Evolutionary conservation across 2,329 filamentous ascomycete species (phyloP).

Genomic region (Elsinoe australis): DNA sequence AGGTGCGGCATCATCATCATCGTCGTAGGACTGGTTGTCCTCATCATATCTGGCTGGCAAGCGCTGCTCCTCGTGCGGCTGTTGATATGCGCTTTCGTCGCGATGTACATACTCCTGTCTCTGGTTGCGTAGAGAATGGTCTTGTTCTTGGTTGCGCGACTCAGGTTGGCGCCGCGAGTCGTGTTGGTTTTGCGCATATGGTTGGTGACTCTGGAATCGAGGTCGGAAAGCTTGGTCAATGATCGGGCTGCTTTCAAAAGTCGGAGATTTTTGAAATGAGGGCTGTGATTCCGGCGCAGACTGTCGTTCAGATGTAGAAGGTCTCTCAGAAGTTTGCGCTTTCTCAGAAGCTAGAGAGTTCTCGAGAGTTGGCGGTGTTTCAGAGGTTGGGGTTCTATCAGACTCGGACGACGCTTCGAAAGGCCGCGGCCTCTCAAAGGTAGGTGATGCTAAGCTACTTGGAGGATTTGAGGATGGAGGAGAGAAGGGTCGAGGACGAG

Average conservation of each 20-base stretch:
- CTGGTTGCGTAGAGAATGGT: neutral
- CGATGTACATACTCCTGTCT: neutral
- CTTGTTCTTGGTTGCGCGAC: neutral
- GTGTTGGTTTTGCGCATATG: neutral
- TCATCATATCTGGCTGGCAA: slow-evolving; percentile 1
- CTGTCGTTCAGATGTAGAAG: no score
- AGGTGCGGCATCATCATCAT: slow-evolving; percentile 12
- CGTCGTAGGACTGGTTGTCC: slow-evolving; percentile 8
- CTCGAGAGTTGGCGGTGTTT: neutral
- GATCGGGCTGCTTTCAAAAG: slow-evolving; percentile 9
- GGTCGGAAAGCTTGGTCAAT: slow-evolving; percentile 14
- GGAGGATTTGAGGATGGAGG: slow-evolving; percentile 12
- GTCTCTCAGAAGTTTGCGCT: no score
- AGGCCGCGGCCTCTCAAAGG: no score
- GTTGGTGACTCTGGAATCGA: neutral
- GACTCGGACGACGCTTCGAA: slow-evolving; percentile 2
- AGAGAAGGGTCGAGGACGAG: slow-evolving; percentile 21
- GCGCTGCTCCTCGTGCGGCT: neutral
- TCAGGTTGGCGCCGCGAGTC: neutral
- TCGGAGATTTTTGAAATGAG: slow-evolving; percentile 8
- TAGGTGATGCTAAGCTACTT: slow-evolving; percentile 10
- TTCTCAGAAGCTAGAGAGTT: no score
- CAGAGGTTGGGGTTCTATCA: neutral
- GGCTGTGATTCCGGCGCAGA: no score
- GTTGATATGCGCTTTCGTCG: neutral